A percentile compares a stretch with the other conserved stretches of the same genome.
Evolutionary conservation across 73 alveolate species (phyloP).

Genomic region (Paramecium tetraurelia): DNA sequence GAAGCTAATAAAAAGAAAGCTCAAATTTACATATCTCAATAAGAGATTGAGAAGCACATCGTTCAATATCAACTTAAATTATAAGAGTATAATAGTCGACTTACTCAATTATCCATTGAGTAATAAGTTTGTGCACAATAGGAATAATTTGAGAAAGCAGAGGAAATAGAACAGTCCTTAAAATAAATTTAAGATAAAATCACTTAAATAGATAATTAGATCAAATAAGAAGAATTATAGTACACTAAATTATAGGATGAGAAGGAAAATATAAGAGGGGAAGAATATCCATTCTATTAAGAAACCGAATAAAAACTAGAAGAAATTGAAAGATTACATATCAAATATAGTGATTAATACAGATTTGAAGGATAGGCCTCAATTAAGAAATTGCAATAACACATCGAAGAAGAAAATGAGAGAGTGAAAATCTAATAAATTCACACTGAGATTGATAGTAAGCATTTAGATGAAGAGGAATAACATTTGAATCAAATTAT

Average conservation of each 20-base stretch:
- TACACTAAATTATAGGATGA: background rate
- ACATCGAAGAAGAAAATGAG: conserved; percentile 40
- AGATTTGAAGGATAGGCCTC: background rate
- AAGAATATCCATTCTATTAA: conserved; percentile 36
- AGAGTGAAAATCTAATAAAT: conserved; percentile 26
- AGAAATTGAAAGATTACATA: background rate
- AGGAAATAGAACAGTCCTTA: conserved; percentile 16
- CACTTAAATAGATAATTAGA: background rate
- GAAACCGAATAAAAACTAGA: conserved; percentile 26
- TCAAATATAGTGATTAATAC: conserved; percentile 6
- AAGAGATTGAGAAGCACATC: background rate
- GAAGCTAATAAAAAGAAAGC: conserved; percentile 6
- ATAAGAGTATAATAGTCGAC: background rate
- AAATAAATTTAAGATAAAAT: background rate
- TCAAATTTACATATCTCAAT: background rate
- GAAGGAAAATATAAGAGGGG: conserved; percentile 35
- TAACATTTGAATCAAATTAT: background rate
- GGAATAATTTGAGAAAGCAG: conserved; percentile 35
- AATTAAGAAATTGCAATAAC: conserved; percentile 1
- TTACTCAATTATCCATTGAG: background rate
- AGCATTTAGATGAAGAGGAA: conserved; percentile 52
- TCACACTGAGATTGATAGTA: conserved; percentile 42
- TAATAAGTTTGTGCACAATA: background rate
- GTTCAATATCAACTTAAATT: background rate
- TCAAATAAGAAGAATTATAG: background rate